phyloP scores from a whole-genome alignment of 768 basidiomycete genomes.

The Russula olivacea region DNA sequence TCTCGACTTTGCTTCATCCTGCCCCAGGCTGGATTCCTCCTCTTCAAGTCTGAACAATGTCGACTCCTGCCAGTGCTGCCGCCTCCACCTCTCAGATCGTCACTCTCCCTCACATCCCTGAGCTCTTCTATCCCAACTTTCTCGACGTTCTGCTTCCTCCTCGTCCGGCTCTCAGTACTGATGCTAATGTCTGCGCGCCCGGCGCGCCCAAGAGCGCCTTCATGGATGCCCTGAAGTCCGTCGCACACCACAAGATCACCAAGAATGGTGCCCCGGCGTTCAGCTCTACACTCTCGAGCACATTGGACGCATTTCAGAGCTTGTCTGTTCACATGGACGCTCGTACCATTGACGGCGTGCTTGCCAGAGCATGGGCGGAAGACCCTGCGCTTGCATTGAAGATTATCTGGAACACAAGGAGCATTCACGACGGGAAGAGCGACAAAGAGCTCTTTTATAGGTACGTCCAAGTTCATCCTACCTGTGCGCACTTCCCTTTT shows the following conservation, averaged over 20 bases:
- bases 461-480: slow-evolving; percentile 30
- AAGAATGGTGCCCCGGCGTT: slow-evolving; percentile 39
- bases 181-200: background rate
- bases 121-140: slow-evolving; percentile 51
- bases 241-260: slow-evolving; percentile 43
- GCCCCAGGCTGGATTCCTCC: background rate
- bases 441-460: slow-evolving; percentile 57
- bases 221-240: slow-evolving; percentile 48
- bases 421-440: slow-evolving; percentile 64
- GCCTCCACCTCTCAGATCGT: slow-evolving; percentile 37
- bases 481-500: background rate
- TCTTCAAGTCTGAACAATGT: background rate
- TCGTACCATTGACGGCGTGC: slow-evolving; percentile 31
- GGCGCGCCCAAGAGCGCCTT: slow-evolving; percentile 41
- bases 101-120: slow-evolving; percentile 50
- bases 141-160: slow-evolving; percentile 51
- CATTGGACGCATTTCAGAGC: slow-evolving; percentile 53
- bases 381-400: slow-evolving; percentile 53
- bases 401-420: slow-evolving; percentile 62
- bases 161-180: background rate
- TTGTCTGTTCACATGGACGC: slow-evolving; percentile 31
- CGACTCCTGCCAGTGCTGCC: slow-evolving; percentile 2
- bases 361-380: slow-evolving; percentile 51
- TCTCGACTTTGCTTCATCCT: background rate
- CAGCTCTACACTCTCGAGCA: slow-evolving; percentile 44